Evolutionary conservation across 768 basidiomycete species (phyloP), one percentile per base, ranked within the genome.

Genomic region (Agaricus sinodeliciosus): DNA sequence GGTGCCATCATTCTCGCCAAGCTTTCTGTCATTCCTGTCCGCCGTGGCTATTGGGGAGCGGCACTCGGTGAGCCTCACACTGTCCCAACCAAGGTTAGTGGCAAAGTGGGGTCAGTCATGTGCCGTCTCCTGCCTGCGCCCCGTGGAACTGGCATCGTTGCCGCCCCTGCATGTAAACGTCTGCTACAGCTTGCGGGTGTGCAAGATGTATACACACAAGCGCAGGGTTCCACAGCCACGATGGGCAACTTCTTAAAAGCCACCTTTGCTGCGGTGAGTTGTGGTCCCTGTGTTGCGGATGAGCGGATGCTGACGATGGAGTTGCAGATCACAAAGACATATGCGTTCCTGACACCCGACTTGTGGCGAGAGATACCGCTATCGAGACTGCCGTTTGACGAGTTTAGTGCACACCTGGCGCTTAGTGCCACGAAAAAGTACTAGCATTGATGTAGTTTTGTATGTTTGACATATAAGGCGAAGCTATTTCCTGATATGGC

Each of bases 221-320:
- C 95, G 51, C 95, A 94, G 75, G 96, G 96, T 66, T 94, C 91
- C 60, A 99, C 96, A 43, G 94, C 95, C 25, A 99, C 96, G 55
- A 94, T 94, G 91, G 92, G 92, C 66, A 95, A 95, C 77, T 95
- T 98, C 82, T 84, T 96, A 75, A 96, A 97, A 74, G 94, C 94
- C 50, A 94, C 93, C 47, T 94, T 96, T 65, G 87, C 82, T 65
- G 90, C 91, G 35, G 90, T 94, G 69, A 48, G 88, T 77, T 1
- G 48, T 45, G 46, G 26, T 48, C 4, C 28, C 15, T 9, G 18
- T 22, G 12, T 3, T 11, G 9, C 12, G 28, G 16, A 9, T 16
- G 4, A 16, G 19, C 26, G 19, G 41, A 26, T 34, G 25, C 52
- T 54, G 45, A 54, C 16, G 15, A 11, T 16, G 26, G 11, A 16